phyloP scores from a whole-genome alignment of 179 eudicot species.

The Carnegiea gigantea region DNA sequence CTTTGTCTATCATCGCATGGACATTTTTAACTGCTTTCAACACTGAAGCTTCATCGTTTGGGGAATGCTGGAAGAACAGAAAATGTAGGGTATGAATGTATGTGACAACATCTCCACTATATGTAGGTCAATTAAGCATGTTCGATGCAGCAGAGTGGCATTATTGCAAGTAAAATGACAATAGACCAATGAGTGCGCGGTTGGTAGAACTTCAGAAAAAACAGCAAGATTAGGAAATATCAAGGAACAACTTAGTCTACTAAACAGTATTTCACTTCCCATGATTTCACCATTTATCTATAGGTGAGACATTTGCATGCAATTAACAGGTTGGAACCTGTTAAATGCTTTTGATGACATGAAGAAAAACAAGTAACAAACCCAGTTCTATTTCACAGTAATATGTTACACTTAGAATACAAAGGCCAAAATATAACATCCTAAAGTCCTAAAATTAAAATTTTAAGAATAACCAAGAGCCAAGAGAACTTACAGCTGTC shows the following conservation, averaged over 20 bases:
- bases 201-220: no score
- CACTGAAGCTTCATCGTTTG: constrained; percentile 68
- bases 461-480: neutral
- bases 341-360: neutral
- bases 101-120: neutral
- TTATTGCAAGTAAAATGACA: no score
- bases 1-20: constrained; percentile 85
- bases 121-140: neutral
- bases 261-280: neutral
- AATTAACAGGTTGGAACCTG: neutral
- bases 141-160: no score
- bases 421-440: neutral
- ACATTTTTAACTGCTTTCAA: constrained; percentile 80
- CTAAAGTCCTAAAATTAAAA: neutral
- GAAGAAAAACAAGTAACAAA: neutral
- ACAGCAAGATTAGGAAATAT: no score
- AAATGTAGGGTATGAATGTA: neutral
- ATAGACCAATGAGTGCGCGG: no score
- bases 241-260: no score
- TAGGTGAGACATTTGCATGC: neutral
- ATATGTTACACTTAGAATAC: neutral
- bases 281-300: neutral
- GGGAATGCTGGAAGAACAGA: constrained; percentile 62
- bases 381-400: no score
- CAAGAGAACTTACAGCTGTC: constrained; percentile 63